phyloP scores from a whole-genome alignment of 2,329 filamentous ascomycete genomes.

The Fusarium lyarnte region DNA sequence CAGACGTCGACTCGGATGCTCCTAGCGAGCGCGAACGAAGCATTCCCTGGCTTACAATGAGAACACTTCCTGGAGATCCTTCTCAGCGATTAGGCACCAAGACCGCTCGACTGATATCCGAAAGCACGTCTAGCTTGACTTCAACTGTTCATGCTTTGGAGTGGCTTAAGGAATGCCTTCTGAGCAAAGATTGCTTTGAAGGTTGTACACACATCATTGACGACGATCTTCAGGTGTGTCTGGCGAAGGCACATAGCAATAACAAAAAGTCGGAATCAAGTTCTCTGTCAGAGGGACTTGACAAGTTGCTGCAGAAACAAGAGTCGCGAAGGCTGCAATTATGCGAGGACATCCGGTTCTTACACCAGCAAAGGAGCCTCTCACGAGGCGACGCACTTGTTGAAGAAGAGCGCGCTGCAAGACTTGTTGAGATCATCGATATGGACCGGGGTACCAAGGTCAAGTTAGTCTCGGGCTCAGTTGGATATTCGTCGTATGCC shows the following conservation, averaged over 20 bases:
- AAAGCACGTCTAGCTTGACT: neutral
- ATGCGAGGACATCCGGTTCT: neutral
- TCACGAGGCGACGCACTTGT: accelerated
- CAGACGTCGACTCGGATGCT: neutral
- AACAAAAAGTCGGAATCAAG: accelerated
- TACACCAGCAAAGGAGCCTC: neutral
- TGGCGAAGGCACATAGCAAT: accelerated
- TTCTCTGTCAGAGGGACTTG: accelerated
- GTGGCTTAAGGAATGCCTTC: neutral
- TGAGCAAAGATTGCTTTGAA: neutral
- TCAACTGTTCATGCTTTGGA: neutral
- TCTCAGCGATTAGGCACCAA: neutral
- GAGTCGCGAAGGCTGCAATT: neutral
- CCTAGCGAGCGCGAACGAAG: too few relatives aligned
- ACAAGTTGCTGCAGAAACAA: neutral
- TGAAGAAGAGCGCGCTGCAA: neutral
- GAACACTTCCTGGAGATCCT: neutral
- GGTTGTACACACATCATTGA: neutral
- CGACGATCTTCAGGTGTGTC: accelerated
- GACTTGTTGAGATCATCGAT: neutral
- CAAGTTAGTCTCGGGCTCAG: neutral
- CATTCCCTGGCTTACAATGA: neutral
- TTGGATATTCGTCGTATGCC: neutral
- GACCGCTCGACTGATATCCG: accelerated
- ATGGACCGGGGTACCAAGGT: neutral